phyloP scores from a whole-genome alignment of 2,329 filamentous ascomycete genomes.

The Fusarium illudens region DNA sequence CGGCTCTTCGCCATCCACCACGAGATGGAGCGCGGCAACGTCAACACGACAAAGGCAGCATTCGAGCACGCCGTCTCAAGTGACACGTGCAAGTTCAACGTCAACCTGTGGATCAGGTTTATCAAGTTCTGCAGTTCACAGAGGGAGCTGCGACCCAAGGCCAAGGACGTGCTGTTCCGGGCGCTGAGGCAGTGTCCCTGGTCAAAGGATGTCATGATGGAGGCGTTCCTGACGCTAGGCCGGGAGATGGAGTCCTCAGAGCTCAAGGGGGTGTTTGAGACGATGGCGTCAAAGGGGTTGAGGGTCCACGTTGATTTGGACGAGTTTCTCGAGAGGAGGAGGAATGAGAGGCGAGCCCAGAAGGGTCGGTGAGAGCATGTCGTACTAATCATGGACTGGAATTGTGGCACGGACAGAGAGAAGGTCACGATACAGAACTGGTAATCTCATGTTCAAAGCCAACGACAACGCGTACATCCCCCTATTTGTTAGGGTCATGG shows the following conservation, averaged over 20 bases:
- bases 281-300: constrained; percentile 59
- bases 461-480: not conserved
- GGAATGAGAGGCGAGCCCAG: constrained; percentile 23
- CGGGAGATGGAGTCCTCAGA: constrained; percentile 58
- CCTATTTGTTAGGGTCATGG: not conserved
- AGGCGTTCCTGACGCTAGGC: constrained; percentile 58
- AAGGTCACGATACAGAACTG: not conserved
- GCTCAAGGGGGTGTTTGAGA: constrained; percentile 58
- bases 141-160: constrained; percentile 50
- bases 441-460: not conserved
- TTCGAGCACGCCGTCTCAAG: constrained; percentile 61
- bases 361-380: constrained; percentile 11
- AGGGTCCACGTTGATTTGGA: constrained; percentile 62
- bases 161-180: constrained; percentile 59
- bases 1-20: constrained; percentile 62
- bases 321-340: constrained; percentile 53
- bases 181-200: constrained; percentile 59
- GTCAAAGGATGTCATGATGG: constrained; percentile 60
- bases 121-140: constrained; percentile 56
- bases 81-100: constrained; percentile 50
- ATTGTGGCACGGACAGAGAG: not conserved
- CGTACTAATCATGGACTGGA: not conserved
- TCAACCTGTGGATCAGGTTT: constrained; percentile 60
- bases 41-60: constrained; percentile 58
- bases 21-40: constrained; percentile 58